Evolutionary conservation across 1,284 basidiomycete species (phyloP).

Genomic region (Agaricales sp.): DNA sequence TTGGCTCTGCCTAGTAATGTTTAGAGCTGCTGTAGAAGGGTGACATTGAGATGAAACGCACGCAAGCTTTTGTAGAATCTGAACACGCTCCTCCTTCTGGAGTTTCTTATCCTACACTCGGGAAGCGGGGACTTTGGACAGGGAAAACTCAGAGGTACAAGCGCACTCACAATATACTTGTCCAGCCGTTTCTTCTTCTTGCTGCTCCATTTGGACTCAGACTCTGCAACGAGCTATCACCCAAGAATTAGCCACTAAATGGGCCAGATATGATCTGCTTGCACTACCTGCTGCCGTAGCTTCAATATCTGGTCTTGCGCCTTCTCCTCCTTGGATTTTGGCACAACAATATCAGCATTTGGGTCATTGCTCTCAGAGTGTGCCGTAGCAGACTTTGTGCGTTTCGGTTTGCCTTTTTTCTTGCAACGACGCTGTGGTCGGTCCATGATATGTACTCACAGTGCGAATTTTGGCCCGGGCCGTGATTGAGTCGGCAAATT

Average conservation of each 20-base stretch:
- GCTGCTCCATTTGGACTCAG: constrained; percentile 59
- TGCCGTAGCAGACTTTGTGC: constrained; percentile 46
- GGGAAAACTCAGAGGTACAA: constrained; percentile 3
- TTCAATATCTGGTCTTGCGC: constrained; percentile 41
- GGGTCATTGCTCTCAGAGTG: constrained; percentile 30
- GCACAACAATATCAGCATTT: constrained; percentile 48
- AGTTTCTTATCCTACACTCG: constrained; percentile 70
- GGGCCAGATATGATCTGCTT: neutral
- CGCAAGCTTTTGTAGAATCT: constrained; percentile 71
- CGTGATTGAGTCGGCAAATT: too few species aligned
- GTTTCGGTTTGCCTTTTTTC: constrained; percentile 7
- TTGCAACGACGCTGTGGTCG: neutral
- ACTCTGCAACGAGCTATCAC: constrained; percentile 41
- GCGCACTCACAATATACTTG: constrained; percentile 63
- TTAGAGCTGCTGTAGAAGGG: constrained; percentile 12
- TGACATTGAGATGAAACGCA: constrained; percentile 27
- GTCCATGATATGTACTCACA: neutral
- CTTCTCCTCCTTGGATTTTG: constrained; percentile 53
- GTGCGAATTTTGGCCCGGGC: neutral
- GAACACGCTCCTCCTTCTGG: constrained; percentile 70
- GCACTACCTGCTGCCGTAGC: constrained; percentile 50
- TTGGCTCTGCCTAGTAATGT: constrained; percentile 56
- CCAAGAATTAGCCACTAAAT: constrained; percentile 6
- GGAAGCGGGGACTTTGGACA: constrained; percentile 1
- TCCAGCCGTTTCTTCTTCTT: constrained; percentile 78